Base-by-base conservation (phyloP, 345 rosid species). In the Eucalyptus polyanthemos region DNA sequence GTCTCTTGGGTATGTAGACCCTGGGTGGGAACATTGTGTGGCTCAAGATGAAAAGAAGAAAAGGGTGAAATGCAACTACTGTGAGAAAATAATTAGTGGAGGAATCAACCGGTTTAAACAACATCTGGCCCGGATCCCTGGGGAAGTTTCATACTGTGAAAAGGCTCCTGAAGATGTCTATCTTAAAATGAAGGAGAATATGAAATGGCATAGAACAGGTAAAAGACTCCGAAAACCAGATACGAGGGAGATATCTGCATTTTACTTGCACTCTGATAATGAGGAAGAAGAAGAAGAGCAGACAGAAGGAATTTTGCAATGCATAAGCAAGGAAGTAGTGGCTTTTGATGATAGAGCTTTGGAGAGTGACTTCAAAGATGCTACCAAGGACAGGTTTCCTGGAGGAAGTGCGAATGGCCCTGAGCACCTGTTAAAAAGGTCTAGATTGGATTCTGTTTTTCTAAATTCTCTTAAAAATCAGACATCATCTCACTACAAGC, bases 91-190 rank as follows among this genome's bases (percentile, higher is more conserved):
- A n/a, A 91, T 93, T 80, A 93, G 94, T 50, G 95, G 95, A 86
- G 95, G 95, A 21, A 90, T 93, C 65, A 93, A 93, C 86, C 92
- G 93, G 88, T 93, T 93, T 87, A 93, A 93, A 87, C 95, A 93
- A 87, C 95, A 93, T 86, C 89, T 93, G 53, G 95, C 94, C 50
- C 92, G 92, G 90, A 93, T 93, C 87, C 94, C 94, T 40, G 95
- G 95, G 56, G 95, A 93, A 91, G 95, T 93, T 45, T 93, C 94
- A 11, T 89, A 88, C 76, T 93, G 95, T 89, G 90, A 93, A 21
- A 91, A 88, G 45, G 95, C 93, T 50, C 94, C 94, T 14, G 92
- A 93, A 49, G 92, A 93, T 69, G 95, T 93, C 62, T 93, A 93
- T 91, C 90, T 90, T 69, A 91, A 90, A 89, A 92, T 93, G n/a